Evolutionary conservation across 2,329 filamentous ascomycete genomes (phyloP).

Genomic region (Sporothrix pseudoabietina): DNA sequence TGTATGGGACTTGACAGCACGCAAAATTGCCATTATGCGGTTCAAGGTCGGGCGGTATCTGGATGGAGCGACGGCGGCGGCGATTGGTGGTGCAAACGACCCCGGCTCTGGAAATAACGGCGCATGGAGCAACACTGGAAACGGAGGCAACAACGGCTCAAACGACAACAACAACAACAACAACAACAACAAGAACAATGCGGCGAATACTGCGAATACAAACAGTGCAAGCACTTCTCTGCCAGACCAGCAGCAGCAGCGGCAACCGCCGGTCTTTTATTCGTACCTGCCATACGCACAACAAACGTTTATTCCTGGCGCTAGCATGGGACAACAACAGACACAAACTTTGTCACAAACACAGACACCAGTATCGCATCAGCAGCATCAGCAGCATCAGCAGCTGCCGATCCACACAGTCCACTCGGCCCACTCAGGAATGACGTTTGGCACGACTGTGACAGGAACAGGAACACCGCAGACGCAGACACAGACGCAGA

Average conservation of each 20-base stretch:
- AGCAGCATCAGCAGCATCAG: slow-evolving; percentile 9
- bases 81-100: not conserved
- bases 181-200: not conserved
- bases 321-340: not conserved
- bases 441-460: not conserved
- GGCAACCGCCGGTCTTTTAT: not conserved
- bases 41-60: slow-evolving; percentile 53
- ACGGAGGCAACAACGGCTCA: not conserved
- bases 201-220: not conserved
- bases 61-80: slow-evolving; percentile 38
- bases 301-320: not conserved
- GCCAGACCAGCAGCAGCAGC: not conserved
- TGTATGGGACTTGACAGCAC: slow-evolving; percentile 52
- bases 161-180: not conserved
- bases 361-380: not conserved
- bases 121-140: not conserved
- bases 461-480: not conserved
- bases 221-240: not conserved
- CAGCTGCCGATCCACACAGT: slow-evolving; percentile 5
- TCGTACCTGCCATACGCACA: not conserved
- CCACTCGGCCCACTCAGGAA: not conserved
- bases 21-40: slow-evolving; percentile 51
- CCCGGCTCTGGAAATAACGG: not conserved
- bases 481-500: no score
- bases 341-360: not conserved